Conservation (phyloP, 2,329 filamentous ascomycete species). For the Ceratocystis destructans region DNA sequence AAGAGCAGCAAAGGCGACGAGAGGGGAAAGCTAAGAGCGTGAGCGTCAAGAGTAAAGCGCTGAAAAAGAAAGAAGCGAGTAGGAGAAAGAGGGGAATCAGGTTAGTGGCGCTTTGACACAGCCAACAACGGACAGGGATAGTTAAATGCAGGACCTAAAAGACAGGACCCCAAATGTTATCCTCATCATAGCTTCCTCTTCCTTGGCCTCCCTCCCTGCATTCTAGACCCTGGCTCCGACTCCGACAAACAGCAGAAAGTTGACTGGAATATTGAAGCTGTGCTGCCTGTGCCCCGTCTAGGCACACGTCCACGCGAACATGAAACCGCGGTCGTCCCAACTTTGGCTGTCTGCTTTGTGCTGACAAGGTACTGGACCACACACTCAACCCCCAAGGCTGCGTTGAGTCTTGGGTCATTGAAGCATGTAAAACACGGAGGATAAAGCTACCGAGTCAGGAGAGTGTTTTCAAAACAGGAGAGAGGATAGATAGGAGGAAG, state of each 20-base stretch:
- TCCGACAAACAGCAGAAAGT: too few species aligned
- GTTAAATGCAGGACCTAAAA: too few species aligned
- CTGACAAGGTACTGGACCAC: background rate
- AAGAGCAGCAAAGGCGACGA: too few species aligned
- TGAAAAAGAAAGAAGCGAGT: too few species aligned
- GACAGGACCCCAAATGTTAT: background rate
- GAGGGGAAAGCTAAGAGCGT: too few species aligned
- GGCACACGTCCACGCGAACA: background rate
- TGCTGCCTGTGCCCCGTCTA: too few species aligned
- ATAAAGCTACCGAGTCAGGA: background rate
- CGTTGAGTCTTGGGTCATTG: background rate
- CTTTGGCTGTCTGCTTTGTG: background rate
- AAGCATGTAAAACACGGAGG: background rate
- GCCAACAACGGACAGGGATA: too few species aligned
- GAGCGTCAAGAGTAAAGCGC: too few species aligned
- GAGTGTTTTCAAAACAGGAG: background rate
- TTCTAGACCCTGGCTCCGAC: too few species aligned
- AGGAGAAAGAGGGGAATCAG: background rate
- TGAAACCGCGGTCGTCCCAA: background rate
- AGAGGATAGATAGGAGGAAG: background rate
- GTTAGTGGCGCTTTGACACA: background rate
- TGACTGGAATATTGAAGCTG: too few species aligned
- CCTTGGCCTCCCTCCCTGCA: background rate
- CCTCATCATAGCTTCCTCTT: conserved; percentile 17
- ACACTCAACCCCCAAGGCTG: background rate